Base-by-base conservation (phyloP, 169 alveolate species). In the Besnoitia besnoiti region DNA sequence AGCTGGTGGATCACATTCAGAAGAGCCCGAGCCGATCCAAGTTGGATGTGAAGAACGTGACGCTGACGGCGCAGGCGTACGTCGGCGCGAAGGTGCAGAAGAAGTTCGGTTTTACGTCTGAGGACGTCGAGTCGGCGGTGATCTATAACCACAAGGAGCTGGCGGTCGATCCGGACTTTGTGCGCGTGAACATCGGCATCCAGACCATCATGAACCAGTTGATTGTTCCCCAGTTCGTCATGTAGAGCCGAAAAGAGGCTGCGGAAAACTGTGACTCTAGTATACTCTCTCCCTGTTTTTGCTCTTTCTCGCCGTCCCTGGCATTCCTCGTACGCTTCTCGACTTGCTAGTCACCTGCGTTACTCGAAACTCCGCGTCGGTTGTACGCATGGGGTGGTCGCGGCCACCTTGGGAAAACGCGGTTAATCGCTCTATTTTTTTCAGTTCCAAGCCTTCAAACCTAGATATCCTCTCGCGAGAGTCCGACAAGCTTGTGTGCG, bases 121-220 rank as follows among this genome's bases (percentile, higher is more conserved):
- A 95, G 85, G 95, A 95, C n/a, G 92, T 94, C n/a, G 96, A 94
- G 90, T 79, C 95, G 4, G 96, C 96, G 10, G 94, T 94, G 91
- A 55, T 94, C 55, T 51, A 92, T 59, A 94, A 93, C 61, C 94
- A 93, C 84, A 93, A 94, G 55, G 93, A 92, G 30, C 93, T 94
- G 42, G 90, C 94, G 42, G 85, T 90, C 75, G 95, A 94, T 47
- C 95, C 96, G 21, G 94, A 92, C 39, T 94, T 94, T 76, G 94
- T 94, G 27, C 85, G 95, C 39, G 92, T 94, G 85, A 94, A 94
- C 73, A 91, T 92, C n/a, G 95, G 90, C 40, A 94, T 94, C 79
- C 96, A 94, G 85, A 79, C 62, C 61, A 90, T 73, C 46, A 90
- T 90, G 93, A 90, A 90, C 67, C 90, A 90, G 61, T 62, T 90